Percentiles rank a stretch among this genome's conserved stretches.
These are phyloP conservation scores for Sanghuangporus baumii DNA, from an alignment of 1,284 basidiomycete genomes.

Conservation along the genomic window DNA sequence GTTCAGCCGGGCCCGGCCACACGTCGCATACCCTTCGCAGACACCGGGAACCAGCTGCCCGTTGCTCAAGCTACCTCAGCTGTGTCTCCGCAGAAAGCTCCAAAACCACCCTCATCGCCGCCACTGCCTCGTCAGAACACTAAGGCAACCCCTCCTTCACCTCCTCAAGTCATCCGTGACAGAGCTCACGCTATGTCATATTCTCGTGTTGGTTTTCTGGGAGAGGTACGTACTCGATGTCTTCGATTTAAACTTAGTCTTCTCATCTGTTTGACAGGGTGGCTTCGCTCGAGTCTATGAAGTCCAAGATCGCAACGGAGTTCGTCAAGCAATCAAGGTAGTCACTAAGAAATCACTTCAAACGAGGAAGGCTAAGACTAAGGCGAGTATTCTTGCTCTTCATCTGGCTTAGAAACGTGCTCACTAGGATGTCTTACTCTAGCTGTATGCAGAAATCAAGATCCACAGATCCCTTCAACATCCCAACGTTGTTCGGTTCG, in stretches of 20 bases:
- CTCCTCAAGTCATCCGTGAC: constrained; percentile 74
- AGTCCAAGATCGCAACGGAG: constrained; percentile 64
- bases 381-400: constrained; percentile 43
- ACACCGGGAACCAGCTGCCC: constrained; percentile 15
- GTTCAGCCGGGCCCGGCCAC: background rate
- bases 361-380: constrained; percentile 90
- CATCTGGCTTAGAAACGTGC: background rate
- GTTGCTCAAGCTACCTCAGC: background rate
- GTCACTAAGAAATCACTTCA: constrained; percentile 80
- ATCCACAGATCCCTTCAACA: constrained; percentile 91
- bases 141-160: constrained; percentile 77
- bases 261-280: constrained; percentile 44
- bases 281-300: constrained; percentile 91
- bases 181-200: constrained; percentile 52
- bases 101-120: constrained; percentile 42
- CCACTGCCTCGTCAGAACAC: constrained; percentile 74
- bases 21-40: constrained; percentile 14
- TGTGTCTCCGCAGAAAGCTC: constrained; percentile 4
- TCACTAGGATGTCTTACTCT: constrained; percentile 2
- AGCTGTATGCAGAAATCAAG: constrained; percentile 98
- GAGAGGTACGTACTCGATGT: constrained; percentile 58
- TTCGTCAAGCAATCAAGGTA: constrained; percentile 80
- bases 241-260: constrained; percentile 11
- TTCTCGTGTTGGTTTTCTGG: constrained; percentile 73
- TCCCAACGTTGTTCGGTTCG: constrained; percentile 89